Conservation (phyloP, 768 basidiomycete genomes). For the Tricholoma hemisulphureum region DNA sequence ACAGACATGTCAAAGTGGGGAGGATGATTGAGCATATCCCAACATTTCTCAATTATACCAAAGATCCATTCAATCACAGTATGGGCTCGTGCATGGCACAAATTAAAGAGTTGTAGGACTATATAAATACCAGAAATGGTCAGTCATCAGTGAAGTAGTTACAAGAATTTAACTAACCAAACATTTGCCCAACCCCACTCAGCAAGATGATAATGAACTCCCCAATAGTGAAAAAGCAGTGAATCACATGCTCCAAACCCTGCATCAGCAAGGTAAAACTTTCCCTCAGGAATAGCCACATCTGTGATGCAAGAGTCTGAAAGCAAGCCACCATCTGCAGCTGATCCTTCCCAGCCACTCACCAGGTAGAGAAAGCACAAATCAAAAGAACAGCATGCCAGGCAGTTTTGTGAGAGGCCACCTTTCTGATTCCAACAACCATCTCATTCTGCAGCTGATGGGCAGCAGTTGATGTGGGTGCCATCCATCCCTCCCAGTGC, state of each 20-base stretch:
- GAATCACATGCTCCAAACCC: too few species aligned
- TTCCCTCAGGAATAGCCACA: constrained; percentile 21
- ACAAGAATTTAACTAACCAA: too few species aligned
- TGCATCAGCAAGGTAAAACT: constrained; percentile 37
- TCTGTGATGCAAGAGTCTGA: constrained; percentile 10
- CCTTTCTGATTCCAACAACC: constrained; percentile 10
- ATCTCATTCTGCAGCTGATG: constrained; percentile 1
- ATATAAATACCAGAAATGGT: too few species aligned
- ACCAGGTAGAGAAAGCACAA: constrained; percentile 17
- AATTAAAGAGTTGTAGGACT: constrained; percentile 36
- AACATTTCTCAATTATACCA: constrained; percentile 30
- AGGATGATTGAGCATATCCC: constrained; percentile 16
- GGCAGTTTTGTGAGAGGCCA: neutral
- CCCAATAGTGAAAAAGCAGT: too few species aligned
- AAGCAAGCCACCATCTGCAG: neutral
- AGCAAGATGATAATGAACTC: too few species aligned
- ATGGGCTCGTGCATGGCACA: constrained; percentile 30
- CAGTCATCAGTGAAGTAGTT: too few species aligned
- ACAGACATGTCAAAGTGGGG: constrained; percentile 21
- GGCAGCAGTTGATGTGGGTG: constrained; percentile 8
- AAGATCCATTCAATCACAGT: constrained; percentile 41
- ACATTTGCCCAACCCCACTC: constrained; percentile 30
- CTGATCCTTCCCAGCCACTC: constrained; percentile 19
- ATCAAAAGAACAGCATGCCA: neutral
- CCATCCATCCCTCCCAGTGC: constrained; percentile 28